A percentile compares a stretch with the other conserved stretches of the same genome.
Evolutionary conservation across 208 protist species (phyloP).

Genomic region (Leishmania tropica): DNA sequence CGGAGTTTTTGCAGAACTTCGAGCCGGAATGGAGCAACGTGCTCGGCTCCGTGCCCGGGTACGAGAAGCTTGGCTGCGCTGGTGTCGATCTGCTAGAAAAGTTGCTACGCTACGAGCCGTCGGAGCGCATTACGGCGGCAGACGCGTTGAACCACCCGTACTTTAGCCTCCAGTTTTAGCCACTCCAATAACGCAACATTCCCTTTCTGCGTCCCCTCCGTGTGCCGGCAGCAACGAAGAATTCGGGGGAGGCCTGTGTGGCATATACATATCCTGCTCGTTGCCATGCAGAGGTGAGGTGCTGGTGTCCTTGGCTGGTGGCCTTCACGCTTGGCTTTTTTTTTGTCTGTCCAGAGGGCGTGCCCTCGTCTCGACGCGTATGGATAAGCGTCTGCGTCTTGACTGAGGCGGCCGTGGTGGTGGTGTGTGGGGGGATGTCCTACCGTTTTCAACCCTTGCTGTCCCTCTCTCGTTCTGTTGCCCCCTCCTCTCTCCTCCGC

Average conservation of each 20-base stretch:
- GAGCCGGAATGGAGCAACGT: conserved; percentile 52
- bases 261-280: neutral
- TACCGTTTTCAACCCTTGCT: neutral
- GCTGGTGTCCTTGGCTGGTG: neutral
- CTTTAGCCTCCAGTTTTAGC: conserved; percentile 69
- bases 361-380: neutral
- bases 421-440: neutral
- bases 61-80: conserved; percentile 67
- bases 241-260: neutral
- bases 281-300: neutral
- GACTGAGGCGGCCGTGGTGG: neutral
- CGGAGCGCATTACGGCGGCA: conserved; percentile 71
- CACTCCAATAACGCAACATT: neutral
- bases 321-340: neutral
- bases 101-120: conserved; percentile 80
- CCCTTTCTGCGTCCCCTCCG: neutral
- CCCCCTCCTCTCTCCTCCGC: neutral
- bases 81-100: conserved; percentile 66
- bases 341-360: conserved; percentile 7
- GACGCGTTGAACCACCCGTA: conserved; percentile 87
- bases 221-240: neutral
- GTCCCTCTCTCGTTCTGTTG: neutral
- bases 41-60: conserved; percentile 42
- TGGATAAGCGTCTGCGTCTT: neutral
- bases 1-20: conserved; percentile 68